Evolutionary conservation across 2,329 filamentous ascomycete species (phyloP), one percentile per base, ranked within the genome.

Genomic region (Penicillium sp.): DNA sequence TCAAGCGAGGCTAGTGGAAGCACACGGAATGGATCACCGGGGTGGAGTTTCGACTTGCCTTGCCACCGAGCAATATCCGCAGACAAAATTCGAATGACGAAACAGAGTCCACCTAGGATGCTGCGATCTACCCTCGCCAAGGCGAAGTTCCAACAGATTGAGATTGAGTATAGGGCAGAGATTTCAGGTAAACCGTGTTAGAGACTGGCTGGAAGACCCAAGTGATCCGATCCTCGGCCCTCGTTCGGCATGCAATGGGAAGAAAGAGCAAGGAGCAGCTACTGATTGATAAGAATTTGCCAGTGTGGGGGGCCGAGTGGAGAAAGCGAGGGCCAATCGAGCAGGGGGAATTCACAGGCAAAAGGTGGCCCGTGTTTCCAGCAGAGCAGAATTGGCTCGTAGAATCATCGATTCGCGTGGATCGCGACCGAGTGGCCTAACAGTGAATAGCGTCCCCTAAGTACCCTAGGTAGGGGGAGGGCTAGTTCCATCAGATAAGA

Each of bases 401-500:
- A 33, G 33, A 45, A 54, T 55, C 50, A 54, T 52, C 32, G 54
- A 55, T 34, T 18, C 27, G 46, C 34, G 46, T 58, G 55, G 54
- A 50, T 55, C 49, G 17, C 48, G 50, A 32, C 45, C 49, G 44
- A 45, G 44, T 55, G 53, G 34, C 39, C 56, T 39, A 32, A 55
- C 39, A 15, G 20, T n/a, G n/a, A 43, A 21, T 26, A 40, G 36
- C 24, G 10, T 27, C 24, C 24, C 24, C 5, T 27, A 27, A n/a
- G n/a, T n/a, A n/a, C n/a, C n/a, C n/a, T n/a, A n/a, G n/a, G 45
- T 20, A 34, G 40, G 32, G 26, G 26, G 26, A 27, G 18, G 41
- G 13, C 51, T 62, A 58, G 61, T 53, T 53, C 60, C 50, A 63
- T 63, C 61, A 56, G 61, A 63, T 63, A 63, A 63, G 61, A 63